Evolutionary conservation across 2,329 filamentous ascomycete genomes (phyloP), one percentile per base, ranked within the genome.

Genomic region (Trichoderma koningii): DNA sequence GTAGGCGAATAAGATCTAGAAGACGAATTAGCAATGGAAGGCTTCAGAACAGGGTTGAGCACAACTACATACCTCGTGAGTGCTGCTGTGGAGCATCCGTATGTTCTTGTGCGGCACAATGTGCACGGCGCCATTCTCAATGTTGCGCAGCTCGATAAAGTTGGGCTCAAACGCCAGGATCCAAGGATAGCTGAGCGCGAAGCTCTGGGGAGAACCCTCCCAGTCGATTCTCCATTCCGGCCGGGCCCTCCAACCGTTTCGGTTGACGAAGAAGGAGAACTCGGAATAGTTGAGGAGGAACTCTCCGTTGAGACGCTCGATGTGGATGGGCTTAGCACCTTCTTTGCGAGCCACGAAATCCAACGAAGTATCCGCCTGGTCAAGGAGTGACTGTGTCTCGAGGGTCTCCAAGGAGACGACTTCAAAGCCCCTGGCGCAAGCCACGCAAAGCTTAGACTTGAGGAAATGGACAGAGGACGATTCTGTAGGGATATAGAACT

Each of bases 401-500:
- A 97, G 89, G 0, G 95, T 98, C 77, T 98, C 93, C 42, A 99
- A 85, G 66, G 91, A 95, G 67, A 99, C 95, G 38, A 99, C 94
- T 78, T 99, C 95, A 77, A 99, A 99, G 51, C 95, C 95, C 76
- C 93, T 88, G 12, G 93, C 91, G 75, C 95, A 98, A 52, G 94
- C 95, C 67, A 99, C 95, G 76, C 95, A 99, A 26, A 99, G 86
- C 75, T 97, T 99, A 68, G 91, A 95, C 74, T 95, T 93, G 71
- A 99, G 85, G 83, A 98, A 99, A 78, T 99, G 95, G 47, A 99
- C 95, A 45, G 93, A 97, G 5, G 92, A 94, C n/a, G 94, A 96
- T 81, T 99, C 95, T 7, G 93, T 95, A 0, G 95, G 95, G 67
- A 99, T 97, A 78, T 99, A 99, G 74, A 97, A 98, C 81, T 99